phyloP scores from a whole-genome alignment of 2,329 filamentous ascomycete genomes.

The Ceratocystis cacaofunesta region DNA sequence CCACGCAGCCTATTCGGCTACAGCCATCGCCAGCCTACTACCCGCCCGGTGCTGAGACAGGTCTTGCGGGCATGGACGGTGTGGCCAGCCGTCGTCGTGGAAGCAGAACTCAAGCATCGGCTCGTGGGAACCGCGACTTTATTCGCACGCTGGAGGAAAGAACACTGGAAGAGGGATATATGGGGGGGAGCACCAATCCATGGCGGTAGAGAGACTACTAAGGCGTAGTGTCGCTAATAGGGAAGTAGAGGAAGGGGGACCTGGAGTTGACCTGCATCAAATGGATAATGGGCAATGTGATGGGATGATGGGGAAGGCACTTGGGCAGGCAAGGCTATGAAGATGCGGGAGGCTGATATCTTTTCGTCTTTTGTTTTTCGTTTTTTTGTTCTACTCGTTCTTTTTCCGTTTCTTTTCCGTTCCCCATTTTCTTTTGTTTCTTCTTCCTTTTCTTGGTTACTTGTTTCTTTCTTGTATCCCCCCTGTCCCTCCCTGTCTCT shows the following conservation, averaged over 20 bases:
- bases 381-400: background rate
- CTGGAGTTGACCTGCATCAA: background rate
- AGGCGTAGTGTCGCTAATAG: background rate
- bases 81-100: slow-evolving; percentile 59
- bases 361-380: slow-evolving; percentile 4
- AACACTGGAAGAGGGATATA: slow-evolving; percentile 83
- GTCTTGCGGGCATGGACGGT: slow-evolving; percentile 49
- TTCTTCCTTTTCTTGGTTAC: slow-evolving; percentile 5
- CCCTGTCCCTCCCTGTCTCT: background rate
- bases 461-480: slow-evolving; percentile 3
- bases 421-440: background rate
- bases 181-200: slow-evolving; percentile 32
- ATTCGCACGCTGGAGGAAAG: slow-evolving; percentile 90
- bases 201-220: slow-evolving; percentile 5
- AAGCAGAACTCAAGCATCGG: slow-evolving; percentile 51
- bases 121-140: slow-evolving; percentile 63
- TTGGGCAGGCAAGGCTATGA: background rate
- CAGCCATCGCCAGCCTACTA: slow-evolving; percentile 97
- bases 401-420: slow-evolving; percentile 4
- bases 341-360: slow-evolving; percentile 4
- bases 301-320: background rate
- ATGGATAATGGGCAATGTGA: background rate
- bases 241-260: background rate
- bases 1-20: slow-evolving; percentile 79
- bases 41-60: slow-evolving; percentile 59